phyloP scores from a whole-genome alignment of 768 basidiomycete species.

The Suillus placidus region DNA sequence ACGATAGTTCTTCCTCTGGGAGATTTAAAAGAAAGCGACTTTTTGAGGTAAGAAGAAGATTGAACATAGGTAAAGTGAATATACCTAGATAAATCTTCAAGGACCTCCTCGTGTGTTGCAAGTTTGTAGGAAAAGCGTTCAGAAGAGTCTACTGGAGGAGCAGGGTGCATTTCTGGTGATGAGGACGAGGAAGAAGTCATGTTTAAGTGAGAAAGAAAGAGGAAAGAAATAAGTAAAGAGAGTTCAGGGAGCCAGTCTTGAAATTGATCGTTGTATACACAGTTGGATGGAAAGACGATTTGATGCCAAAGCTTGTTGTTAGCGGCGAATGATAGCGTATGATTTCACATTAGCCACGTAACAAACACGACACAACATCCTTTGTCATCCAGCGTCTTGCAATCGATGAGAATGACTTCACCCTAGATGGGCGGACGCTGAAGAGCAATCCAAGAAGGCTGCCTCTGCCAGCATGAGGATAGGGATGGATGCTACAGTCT shows the following conservation, averaged over 20 bases:
- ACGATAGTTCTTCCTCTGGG: conserved; percentile 88
- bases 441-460: conserved; percentile 38
- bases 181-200: conserved; percentile 83
- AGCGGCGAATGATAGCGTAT: conserved; percentile 18
- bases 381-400: conserved; percentile 13
- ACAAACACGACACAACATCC: conserved; percentile 29
- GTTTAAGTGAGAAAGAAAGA: conserved; percentile 20
- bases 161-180: conserved; percentile 68
- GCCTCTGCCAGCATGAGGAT: conserved; percentile 27
- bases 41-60: conserved; percentile 18
- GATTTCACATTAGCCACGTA: conserved; percentile 11
- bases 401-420: conserved; percentile 31
- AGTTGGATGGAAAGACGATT: conserved; percentile 27
- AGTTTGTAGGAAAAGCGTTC: conserved; percentile 63
- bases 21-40: conserved; percentile 98
- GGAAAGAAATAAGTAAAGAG: conserved; percentile 35
- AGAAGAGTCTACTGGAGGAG: conserved; percentile 42
- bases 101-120: conserved; percentile 80
- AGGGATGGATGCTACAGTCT: conserved; percentile 36
- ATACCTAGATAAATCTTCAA: conserved; percentile 90
- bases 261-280: conserved; percentile 38
- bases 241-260: conserved; percentile 31
- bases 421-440: conserved; percentile 40
- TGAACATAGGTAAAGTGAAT: conserved; percentile 18
- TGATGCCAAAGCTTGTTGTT: conserved; percentile 24